Percentiles rank a stretch among this genome's conserved stretches.
These are phyloP conservation scores for Piromyces finnis DNA, from an alignment of 192 early-diverging fungal genomes.

Conservation along the genomic window DNA sequence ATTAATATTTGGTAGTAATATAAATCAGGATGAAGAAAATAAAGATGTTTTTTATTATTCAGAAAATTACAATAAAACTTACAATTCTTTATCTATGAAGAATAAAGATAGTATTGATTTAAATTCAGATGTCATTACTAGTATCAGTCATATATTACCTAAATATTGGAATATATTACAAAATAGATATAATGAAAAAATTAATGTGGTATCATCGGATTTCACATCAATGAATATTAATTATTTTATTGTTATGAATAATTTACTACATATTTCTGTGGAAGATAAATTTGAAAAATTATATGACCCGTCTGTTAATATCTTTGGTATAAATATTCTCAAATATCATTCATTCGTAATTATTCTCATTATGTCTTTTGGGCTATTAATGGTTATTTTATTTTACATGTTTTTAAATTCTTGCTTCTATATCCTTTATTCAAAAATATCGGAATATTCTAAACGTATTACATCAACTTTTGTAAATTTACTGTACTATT, in stretches of 20 bases:
- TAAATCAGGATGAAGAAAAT: not conserved
- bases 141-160: not conserved
- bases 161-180: not conserved
- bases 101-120: not conserved
- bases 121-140: not conserved
- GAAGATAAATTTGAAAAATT: not conserved
- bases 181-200: not conserved
- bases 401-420: not conserved
- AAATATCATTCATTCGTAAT: not conserved
- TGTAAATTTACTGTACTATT: not conserved
- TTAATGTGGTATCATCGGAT: not conserved
- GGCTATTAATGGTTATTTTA: not conserved
- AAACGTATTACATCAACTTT: not conserved
- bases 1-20: not conserved
- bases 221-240: not conserved
- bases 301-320: not conserved
- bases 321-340: not conserved
- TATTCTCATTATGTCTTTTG: not conserved
- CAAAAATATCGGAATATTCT: not conserved
- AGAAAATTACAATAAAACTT: not conserved
- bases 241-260: not conserved
- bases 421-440: not conserved
- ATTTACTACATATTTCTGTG: not conserved
- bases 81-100: not conserved
- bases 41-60: not conserved